phyloP scores from a whole-genome alignment of 2,329 filamentous ascomycete genomes.

The Westerdykella ornata region DNA sequence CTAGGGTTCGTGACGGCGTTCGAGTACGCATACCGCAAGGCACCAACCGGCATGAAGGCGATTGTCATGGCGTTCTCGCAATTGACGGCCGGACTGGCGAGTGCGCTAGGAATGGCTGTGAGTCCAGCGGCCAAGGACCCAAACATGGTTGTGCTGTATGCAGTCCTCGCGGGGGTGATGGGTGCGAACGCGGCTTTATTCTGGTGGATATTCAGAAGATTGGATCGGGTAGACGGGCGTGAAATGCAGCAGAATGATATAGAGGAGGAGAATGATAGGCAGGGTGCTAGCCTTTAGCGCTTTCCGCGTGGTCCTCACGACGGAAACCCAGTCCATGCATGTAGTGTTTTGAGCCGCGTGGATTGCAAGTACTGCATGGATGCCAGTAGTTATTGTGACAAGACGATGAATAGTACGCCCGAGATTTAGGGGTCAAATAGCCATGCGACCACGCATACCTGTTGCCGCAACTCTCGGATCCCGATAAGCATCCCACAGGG shows the following conservation, averaged over 20 bases:
- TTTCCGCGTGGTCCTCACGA: no score
- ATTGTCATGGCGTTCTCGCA: constrained; percentile 25
- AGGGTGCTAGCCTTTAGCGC: no score
- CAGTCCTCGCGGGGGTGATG: constrained; percentile 6
- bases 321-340: no score
- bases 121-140: constrained; percentile 18
- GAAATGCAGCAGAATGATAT: constrained; percentile 2
- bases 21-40: constrained; percentile 38
- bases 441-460: no score
- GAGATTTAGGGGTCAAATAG: no score
- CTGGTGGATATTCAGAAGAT: constrained; percentile 6
- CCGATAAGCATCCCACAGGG: no score
- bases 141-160: constrained; percentile 9
- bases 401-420: no score
- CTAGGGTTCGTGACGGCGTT: constrained; percentile 35
- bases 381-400: no score
- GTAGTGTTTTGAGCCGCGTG: no score
- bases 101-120: constrained; percentile 22
- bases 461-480: no score
- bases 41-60: constrained; percentile 36
- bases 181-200: constrained; percentile 4
- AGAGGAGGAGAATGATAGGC: background rate
- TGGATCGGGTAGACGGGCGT: constrained; percentile 2
- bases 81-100: constrained; percentile 18
- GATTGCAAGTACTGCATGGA: no score